A percentile compares a stretch with the other conserved stretches of the same genome.
These are phyloP conservation scores for Tirmania nivea DNA, from an alignment of 495 filamentous ascomycete species.

Conservation along the genomic window DNA sequence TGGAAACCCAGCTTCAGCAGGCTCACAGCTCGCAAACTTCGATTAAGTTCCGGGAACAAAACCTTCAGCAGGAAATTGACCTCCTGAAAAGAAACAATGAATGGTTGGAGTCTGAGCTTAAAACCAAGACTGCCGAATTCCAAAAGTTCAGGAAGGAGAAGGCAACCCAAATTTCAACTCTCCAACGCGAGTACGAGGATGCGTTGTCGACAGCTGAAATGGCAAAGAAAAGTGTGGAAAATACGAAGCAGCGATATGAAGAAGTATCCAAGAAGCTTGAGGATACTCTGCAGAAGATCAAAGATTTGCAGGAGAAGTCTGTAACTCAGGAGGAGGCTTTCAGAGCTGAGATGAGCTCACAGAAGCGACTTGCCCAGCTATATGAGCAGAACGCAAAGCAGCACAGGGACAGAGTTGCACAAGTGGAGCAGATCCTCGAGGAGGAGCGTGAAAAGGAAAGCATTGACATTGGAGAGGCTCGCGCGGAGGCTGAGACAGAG, in stretches of 20 bases:
- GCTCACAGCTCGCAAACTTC: conserved; percentile 54
- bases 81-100: conserved; percentile 70
- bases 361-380: conserved; percentile 59
- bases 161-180: conserved; percentile 57
- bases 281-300: conserved; percentile 55
- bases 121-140: conserved; percentile 65
- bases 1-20: conserved; percentile 63
- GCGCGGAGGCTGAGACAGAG: conserved; percentile 64
- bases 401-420: conserved; percentile 56
- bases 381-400: conserved; percentile 66
- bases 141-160: conserved; percentile 91
- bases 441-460: conserved; percentile 60
- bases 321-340: conserved; percentile 60
- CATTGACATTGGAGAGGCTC: conserved; percentile 54
- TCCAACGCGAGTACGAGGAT: conserved; percentile 78
- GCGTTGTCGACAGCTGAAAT: conserved; percentile 50
- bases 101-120: conserved; percentile 74
- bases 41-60: conserved; percentile 71
- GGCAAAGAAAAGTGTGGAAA: conserved; percentile 54
- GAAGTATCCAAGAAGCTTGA: conserved; percentile 73
- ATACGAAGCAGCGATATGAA: conserved; percentile 54
- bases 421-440: conserved; percentile 56
- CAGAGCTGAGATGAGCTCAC: conserved; percentile 57
- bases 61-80: conserved; percentile 70
- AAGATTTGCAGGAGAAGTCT: conserved; percentile 63